Conservation (phyloP, 306 rosid species). For the Cajanus cajan region DNA sequence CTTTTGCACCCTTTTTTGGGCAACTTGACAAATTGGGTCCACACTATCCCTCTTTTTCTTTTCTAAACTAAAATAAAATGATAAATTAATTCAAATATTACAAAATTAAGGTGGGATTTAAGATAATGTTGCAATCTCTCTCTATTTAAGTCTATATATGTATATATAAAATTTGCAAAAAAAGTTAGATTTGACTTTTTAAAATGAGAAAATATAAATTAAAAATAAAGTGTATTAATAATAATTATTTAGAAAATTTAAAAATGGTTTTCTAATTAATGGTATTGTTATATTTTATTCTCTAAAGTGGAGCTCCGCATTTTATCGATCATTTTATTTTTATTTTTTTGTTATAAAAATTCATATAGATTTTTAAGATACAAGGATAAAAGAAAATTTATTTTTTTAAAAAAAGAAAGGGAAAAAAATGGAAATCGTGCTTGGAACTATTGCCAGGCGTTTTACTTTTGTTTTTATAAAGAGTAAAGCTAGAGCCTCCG, state of each 20-base stretch:
- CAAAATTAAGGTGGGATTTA: no score
- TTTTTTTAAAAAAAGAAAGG: background rate
- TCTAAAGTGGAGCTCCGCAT: no score
- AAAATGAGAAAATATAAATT: no score
- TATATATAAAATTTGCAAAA: no score
- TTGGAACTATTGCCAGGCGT: background rate
- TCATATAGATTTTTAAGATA: background rate
- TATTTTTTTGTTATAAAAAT: background rate
- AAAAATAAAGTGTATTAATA: no score
- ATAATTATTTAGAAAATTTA: no score
- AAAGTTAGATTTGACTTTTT: no score
- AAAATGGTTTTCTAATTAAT: no score
- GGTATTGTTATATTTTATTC: no score
- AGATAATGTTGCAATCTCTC: no score
- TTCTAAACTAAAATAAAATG: background rate
- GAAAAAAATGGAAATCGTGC: background rate
- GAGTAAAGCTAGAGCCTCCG: no score
- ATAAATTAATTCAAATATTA: background rate
- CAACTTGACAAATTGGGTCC: constrained; percentile 18
- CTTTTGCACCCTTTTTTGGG: background rate
- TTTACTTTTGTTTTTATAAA: background rate
- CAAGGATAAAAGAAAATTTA: background rate
- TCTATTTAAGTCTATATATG: no score
- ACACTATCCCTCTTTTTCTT: background rate
- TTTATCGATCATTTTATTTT: background rate